phyloP scores from a whole-genome alignment of 352 stramenopile species.

The Aphanomyces astaci region DNA sequence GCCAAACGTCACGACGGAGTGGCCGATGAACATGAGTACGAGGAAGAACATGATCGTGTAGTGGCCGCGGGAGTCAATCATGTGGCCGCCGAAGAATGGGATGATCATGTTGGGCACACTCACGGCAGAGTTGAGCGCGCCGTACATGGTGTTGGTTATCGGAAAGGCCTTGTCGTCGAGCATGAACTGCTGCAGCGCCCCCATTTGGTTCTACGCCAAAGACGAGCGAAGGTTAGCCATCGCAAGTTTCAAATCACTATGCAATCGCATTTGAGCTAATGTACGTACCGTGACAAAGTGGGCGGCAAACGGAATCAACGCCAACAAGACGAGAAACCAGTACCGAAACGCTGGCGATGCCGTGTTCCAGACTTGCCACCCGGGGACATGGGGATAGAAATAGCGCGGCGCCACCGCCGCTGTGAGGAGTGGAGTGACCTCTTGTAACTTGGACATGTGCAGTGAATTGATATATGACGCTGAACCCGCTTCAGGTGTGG shows the following conservation, averaged over 20 bases:
- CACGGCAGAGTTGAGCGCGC: slow-evolving; percentile 65
- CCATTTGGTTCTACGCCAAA: slow-evolving; percentile 59
- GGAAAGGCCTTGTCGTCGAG: slow-evolving; percentile 62
- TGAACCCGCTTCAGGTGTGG: too few species aligned
- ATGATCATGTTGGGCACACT: slow-evolving; percentile 80
- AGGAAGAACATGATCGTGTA: slow-evolving; percentile 70
- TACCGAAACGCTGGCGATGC: neutral
- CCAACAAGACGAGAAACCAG: neutral
- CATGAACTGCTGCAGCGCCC: slow-evolving; percentile 72
- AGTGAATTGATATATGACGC: too few species aligned
- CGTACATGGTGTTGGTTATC: slow-evolving; percentile 81
- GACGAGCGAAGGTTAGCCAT: neutral
- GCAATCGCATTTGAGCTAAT: too few species aligned
- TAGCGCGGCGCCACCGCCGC: neutral
- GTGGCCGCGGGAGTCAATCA: slow-evolving; percentile 74
- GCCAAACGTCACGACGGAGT: slow-evolving; percentile 69
- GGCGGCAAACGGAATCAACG: neutral
- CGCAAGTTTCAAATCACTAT: too few species aligned
- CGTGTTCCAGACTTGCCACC: neutral
- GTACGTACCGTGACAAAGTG: neutral
- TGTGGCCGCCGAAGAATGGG: slow-evolving; percentile 60
- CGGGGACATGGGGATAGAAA: neutral
- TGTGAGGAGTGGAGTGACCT: neutral
- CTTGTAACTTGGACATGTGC: neutral
- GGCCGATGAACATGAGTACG: slow-evolving; percentile 68